Evolutionary conservation across 106 monocot species (phyloP).

Genomic region (Posidonia australis): DNA sequence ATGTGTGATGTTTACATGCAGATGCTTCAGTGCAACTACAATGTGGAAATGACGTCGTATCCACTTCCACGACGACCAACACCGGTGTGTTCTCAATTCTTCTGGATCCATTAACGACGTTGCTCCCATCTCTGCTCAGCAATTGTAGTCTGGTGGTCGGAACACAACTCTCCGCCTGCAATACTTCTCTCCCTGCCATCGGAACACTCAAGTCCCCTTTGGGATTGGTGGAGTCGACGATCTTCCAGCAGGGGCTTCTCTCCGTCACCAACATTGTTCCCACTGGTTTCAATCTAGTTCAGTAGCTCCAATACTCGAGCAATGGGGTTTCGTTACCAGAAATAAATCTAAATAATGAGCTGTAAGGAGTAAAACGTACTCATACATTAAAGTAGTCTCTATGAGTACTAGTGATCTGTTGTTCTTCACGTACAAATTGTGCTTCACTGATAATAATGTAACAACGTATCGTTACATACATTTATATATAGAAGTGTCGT

Average conservation of each 20-base stretch:
- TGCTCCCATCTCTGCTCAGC: constrained; percentile 27
- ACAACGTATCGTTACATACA: too few species aligned
- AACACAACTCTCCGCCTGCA: constrained; percentile 40
- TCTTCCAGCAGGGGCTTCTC: constrained; percentile 22
- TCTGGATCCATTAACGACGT: constrained; percentile 7
- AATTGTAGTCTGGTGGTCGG: constrained; percentile 33
- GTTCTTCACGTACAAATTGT: too few species aligned
- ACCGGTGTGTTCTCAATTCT: constrained; percentile 27
- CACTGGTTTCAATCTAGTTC: constrained; percentile 15
- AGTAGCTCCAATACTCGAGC: constrained; percentile 1
- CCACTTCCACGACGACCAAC: constrained; percentile 28
- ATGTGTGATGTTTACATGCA: constrained; percentile 8
- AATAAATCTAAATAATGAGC: too few species aligned
- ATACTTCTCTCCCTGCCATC: constrained; percentile 13
- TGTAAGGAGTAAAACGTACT: too few species aligned
- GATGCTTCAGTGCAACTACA: constrained; percentile 43
- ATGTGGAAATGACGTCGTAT: constrained; percentile 23
- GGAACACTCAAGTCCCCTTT: constrained; percentile 25
- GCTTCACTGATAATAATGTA: too few species aligned
- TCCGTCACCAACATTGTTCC: constrained; percentile 16
- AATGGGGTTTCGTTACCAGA: too few species aligned
- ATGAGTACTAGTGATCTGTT: too few species aligned
- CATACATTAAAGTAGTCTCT: too few species aligned
- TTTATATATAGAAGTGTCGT: too few species aligned
- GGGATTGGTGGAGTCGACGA: constrained; percentile 3